Base-by-base conservation (phyloP, 176 grass and related monocot species). In the Zoysia pacifica region DNA sequence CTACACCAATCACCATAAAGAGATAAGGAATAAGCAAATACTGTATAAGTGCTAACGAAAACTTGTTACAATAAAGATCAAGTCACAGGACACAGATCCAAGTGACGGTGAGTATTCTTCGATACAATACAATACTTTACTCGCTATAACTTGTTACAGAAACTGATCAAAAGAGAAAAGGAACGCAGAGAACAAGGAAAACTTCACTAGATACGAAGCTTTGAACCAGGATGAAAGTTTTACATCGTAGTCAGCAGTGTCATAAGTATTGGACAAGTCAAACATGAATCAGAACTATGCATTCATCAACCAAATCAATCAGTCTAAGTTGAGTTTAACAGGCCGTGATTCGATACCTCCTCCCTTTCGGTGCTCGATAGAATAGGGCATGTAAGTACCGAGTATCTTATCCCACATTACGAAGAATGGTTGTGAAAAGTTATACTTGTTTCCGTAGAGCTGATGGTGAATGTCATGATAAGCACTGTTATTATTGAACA, bases 381-480 rank as follows among this genome's bases (percentile, higher is more conserved):
- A 84, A 55, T 91, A 94, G 10, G 86, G 77, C 86, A 94, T 91
- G 70, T 94, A 87, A 37, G 92, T 94, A 69, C 89, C 89, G 1
- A 94, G 69, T 45, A 94, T 87, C 78, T 84, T 94, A 72, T 91
- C 92, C 92, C 92, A 94, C 56, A 89, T 70, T 14, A 91, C 81
- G 72, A 94, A 94, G 69, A 94, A 94, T 4, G 89, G 89, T 68
- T 94, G 92, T 40, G 92, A 94, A 90, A 91, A 94, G 80, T 94
- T 94, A 63, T 94, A 94, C 76, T 94, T 94, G 62, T 70, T 86
- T 18, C 92, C 92, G 55, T 94, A 89, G 40, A 94, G 89, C 62
- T 94, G 89, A 20, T 94, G 92, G 46, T 94, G 89, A 65, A 94
- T 87, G 54, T 94, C 92, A 85, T 94, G 92, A 73, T 94, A 94